Conservation (phyloP, 306 rosid genomes). For the Benincasa hispida region DNA sequence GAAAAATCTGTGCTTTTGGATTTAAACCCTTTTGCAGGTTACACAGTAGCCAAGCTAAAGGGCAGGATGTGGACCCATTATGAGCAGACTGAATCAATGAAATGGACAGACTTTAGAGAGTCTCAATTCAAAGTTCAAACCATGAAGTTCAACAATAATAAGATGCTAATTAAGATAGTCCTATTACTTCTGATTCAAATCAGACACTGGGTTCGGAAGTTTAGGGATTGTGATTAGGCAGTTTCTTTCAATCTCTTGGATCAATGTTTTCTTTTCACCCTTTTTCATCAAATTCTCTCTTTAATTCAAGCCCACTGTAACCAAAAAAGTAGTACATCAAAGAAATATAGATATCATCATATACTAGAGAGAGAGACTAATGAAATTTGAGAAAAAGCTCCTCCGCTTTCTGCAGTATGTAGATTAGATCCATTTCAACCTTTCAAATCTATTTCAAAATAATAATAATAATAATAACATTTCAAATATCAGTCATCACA, state of each 20-base stretch:
- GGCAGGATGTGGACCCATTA: not conserved
- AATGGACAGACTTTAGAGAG: not conserved
- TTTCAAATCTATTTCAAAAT: too few relatives aligned
- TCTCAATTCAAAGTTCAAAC: not conserved
- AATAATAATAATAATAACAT: not conserved
- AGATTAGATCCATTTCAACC: not conserved
- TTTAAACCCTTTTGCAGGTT: constrained; percentile 3
- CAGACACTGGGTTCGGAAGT: not conserved
- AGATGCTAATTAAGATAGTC: not conserved
- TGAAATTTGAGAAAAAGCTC: not conserved
- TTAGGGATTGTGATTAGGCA: not conserved
- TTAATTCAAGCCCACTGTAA: too few relatives aligned
- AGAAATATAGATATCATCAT: not conserved
- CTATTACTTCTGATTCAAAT: not conserved
- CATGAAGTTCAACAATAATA: not conserved
- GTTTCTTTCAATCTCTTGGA: not conserved
- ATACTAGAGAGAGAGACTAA: not conserved
- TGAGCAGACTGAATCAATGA: not conserved
- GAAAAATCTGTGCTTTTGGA: not conserved
- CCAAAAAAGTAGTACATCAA: not conserved
- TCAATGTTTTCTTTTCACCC: not conserved
- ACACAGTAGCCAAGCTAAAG: not conserved
- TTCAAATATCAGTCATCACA: not conserved
- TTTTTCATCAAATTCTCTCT: not conserved
- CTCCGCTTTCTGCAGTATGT: not conserved